Conservation (phyloP, 192 early-diverging fungal genomes). For the Coemansia sp. region DNA sequence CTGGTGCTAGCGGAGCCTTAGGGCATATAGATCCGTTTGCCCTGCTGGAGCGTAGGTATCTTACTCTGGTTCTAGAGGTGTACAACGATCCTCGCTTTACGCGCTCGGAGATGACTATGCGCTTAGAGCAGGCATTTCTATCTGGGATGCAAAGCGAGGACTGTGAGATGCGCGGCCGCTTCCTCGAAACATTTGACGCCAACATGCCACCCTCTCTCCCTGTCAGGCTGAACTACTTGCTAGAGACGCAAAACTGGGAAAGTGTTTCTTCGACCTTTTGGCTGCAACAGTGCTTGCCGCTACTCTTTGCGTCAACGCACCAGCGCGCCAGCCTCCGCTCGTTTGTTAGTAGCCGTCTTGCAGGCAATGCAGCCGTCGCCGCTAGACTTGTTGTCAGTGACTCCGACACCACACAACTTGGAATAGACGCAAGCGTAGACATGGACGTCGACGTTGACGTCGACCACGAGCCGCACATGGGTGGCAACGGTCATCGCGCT, state of each 20-base stretch:
- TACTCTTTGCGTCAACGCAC: conserved; percentile 73
- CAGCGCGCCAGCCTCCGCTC: conserved; percentile 31
- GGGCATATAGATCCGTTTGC: conserved; percentile 33
- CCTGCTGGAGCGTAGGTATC: conserved; percentile 76
- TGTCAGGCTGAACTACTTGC: conserved; percentile 81
- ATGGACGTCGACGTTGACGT: conserved; percentile 32
- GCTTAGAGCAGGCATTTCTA: conserved; percentile 93
- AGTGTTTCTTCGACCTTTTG: conserved; percentile 82
- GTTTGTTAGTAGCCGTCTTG: conserved; percentile 15
- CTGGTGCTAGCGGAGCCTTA: neutral
- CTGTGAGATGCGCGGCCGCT: conserved; percentile 76
- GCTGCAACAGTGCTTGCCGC: conserved; percentile 88
- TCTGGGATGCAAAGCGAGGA: conserved; percentile 83
- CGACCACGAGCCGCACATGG: neutral
- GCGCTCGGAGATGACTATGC: conserved; percentile 88
- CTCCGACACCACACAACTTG: neutral
- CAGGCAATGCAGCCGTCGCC: conserved; percentile 10
- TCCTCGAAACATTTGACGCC: conserved; percentile 79
- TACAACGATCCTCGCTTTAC: conserved; percentile 83
- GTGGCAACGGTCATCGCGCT: neutral
- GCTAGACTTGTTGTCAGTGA: neutral
- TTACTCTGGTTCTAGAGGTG: conserved; percentile 88
- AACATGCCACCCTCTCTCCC: conserved; percentile 72
- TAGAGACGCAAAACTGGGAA: conserved; percentile 97
- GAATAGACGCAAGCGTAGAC: neutral